phyloP scores from a whole-genome alignment of 768 basidiomycete genomes.

The Macrolepiota albuminosa region DNA sequence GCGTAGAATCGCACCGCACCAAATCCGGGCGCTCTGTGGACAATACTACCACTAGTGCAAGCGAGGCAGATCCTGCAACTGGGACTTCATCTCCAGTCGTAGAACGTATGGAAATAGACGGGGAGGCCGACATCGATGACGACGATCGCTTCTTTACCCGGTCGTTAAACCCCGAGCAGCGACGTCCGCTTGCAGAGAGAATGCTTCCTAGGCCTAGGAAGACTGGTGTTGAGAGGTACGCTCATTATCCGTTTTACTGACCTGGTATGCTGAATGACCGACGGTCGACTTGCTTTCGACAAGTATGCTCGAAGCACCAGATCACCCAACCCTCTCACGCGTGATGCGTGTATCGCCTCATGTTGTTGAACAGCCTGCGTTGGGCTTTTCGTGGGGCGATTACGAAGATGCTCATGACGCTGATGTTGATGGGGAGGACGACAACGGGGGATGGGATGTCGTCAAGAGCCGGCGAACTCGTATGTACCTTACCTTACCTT shows the following conservation, averaged over 20 bases:
- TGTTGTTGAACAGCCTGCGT: conserved; percentile 53
- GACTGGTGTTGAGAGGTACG: conserved; percentile 66
- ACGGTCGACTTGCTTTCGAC: neutral
- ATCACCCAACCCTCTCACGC: conserved; percentile 50
- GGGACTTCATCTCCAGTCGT: conserved; percentile 34
- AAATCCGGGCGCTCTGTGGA: conserved; percentile 24
- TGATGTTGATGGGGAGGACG: conserved; percentile 49
- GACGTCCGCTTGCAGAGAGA: conserved; percentile 54
- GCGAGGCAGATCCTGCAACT: conserved; percentile 42
- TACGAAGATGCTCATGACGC: conserved; percentile 60
- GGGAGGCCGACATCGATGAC: conserved; percentile 3
- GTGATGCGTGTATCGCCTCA: conserved; percentile 65
- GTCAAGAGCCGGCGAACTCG: conserved; percentile 49
- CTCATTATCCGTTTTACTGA: neutral
- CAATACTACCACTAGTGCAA: conserved; percentile 44
- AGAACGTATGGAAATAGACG: conserved; percentile 27
- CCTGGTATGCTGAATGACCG: too few relatives aligned
- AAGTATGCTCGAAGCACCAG: conserved; percentile 63
- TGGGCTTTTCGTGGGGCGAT: conserved; percentile 72
- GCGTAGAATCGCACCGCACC: conserved; percentile 46
- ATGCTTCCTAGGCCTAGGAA: conserved; percentile 60
- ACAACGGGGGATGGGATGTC: conserved; percentile 78
- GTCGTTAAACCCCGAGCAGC: conserved; percentile 20
- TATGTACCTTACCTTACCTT: neutral
- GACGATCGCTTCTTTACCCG: conserved; percentile 19